Evolutionary conservation across 2,329 filamentous ascomycete genomes (phyloP).

Genomic region (Neurospora crassa): DNA sequence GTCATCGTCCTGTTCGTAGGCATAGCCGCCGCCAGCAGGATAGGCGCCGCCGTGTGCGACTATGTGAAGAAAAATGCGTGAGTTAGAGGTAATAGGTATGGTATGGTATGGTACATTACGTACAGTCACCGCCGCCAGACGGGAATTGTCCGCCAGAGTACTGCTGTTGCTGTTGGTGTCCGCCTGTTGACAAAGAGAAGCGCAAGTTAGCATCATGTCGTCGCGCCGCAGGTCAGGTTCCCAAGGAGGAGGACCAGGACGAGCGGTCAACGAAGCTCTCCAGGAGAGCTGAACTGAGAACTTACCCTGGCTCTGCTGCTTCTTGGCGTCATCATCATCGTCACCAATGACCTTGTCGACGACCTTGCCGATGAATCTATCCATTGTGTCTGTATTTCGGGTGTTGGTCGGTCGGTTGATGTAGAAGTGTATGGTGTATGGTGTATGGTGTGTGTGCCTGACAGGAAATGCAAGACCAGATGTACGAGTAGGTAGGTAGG

Average conservation of each 20-base stretch:
- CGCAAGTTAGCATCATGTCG: not conserved
- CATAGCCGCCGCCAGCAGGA: constrained; percentile 23
- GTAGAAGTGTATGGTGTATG: not conserved
- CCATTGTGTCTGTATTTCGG: constrained; percentile 3
- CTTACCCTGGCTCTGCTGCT: constrained; percentile 6
- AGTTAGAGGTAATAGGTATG: not conserved
- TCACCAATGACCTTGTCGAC: constrained; percentile 1
- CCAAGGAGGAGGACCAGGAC: not conserved
- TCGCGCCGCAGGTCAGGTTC: not conserved
- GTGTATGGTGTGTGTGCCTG: not conserved
- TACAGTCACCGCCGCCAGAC: constrained; percentile 13
- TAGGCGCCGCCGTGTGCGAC: constrained; percentile 24
- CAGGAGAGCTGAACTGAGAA: not conserved
- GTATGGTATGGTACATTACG: not conserved
- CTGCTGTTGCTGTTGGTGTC: constrained; percentile 1
- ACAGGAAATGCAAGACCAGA: not conserved
- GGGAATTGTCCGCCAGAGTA: not conserved
- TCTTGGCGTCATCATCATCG: constrained; percentile 3
- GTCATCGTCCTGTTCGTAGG: constrained; percentile 34
- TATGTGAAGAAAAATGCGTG: constrained; percentile 8
- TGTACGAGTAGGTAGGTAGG: not conserved
- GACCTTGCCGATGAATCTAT: constrained; percentile 8
- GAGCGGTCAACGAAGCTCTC: not conserved
- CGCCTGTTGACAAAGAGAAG: not conserved
- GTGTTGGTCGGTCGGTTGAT: not conserved